Evolutionary conservation across 768 basidiomycete genomes (phyloP).

Genomic region (Lentinula lateritia): DNA sequence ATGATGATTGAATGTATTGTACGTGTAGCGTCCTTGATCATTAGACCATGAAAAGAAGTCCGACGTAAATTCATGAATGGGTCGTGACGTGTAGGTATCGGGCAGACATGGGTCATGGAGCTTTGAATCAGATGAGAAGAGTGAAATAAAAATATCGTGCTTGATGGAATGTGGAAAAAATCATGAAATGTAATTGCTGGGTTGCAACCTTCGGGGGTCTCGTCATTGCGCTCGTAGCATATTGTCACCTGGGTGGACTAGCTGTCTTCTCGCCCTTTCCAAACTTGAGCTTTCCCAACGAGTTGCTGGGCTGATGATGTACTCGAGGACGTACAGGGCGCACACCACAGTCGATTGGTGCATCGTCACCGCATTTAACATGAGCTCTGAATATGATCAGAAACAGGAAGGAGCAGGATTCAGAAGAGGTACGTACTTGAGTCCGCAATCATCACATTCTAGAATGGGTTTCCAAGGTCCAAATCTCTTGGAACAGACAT

Average conservation of each 20-base stretch:
- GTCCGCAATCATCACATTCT: conserved; percentile 85
- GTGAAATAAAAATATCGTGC: not conserved
- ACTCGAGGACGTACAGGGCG: conserved; percentile 30
- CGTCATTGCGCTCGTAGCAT: not conserved
- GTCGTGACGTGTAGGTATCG: not conserved
- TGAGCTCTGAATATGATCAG: conserved; percentile 51
- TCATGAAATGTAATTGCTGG: not conserved
- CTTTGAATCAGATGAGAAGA: not conserved
- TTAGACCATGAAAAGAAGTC: not conserved
- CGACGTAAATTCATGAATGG: not conserved
- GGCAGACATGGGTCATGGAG: not conserved
- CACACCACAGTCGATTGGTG: conserved; percentile 75
- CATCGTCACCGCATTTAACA: conserved; percentile 80
- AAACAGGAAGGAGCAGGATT: not conserved
- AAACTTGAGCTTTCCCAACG: conserved; percentile 1
- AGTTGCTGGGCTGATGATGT: conserved; percentile 11
- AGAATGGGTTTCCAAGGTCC: conserved; percentile 77
- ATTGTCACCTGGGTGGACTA: not conserved
- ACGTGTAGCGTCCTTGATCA: not conserved
- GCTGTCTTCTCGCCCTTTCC: not conserved
- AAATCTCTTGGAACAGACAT: conserved; percentile 74
- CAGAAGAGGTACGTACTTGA: conserved; percentile 42
- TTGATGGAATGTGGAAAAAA: not conserved
- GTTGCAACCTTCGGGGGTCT: not conserved
- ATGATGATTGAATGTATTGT: not conserved